phyloP scores from a whole-genome alignment of 306 rosid species.

The Pueraria montana region DNA sequence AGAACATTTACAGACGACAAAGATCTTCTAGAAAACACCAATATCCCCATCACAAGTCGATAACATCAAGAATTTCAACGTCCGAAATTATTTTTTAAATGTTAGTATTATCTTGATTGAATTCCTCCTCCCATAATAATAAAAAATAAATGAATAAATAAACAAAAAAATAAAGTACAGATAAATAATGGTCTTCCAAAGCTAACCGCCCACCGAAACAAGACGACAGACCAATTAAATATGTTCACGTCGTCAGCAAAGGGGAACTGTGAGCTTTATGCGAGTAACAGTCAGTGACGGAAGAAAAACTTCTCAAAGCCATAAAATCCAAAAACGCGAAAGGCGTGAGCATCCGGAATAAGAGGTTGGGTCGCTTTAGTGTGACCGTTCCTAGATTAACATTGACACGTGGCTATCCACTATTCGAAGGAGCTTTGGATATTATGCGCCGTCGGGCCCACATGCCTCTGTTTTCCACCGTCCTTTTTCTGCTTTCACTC shows the following conservation, averaged over 20 bases:
- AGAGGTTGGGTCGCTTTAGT: constrained; percentile 41
- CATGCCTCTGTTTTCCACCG: background rate
- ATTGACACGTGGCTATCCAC: constrained; percentile 51
- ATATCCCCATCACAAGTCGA: constrained; percentile 30
- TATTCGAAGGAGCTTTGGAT: constrained; percentile 38
- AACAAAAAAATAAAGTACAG: background rate
- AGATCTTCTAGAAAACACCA: constrained; percentile 36
- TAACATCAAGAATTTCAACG: constrained; percentile 31
- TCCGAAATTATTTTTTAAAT: background rate
- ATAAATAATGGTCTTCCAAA: background rate
- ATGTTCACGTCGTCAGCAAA: background rate
- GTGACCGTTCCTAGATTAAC: constrained; percentile 39
- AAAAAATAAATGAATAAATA: background rate
- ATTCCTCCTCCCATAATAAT: background rate
- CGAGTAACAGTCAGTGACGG: constrained; percentile 33
- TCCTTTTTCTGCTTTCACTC: background rate
- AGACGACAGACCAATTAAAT: constrained; percentile 47
- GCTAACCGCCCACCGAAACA: background rate
- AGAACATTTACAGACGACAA: constrained; percentile 24
- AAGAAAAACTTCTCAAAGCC: background rate
- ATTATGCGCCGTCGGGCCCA: constrained; percentile 48
- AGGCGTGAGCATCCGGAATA: constrained; percentile 49
- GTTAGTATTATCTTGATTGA: background rate
- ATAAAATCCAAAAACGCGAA: constrained; percentile 51
- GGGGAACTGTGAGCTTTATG: background rate